Evolutionary conservation across 2,329 filamentous ascomycete genomes (phyloP).

Genomic region (Alternaria sp.): DNA sequence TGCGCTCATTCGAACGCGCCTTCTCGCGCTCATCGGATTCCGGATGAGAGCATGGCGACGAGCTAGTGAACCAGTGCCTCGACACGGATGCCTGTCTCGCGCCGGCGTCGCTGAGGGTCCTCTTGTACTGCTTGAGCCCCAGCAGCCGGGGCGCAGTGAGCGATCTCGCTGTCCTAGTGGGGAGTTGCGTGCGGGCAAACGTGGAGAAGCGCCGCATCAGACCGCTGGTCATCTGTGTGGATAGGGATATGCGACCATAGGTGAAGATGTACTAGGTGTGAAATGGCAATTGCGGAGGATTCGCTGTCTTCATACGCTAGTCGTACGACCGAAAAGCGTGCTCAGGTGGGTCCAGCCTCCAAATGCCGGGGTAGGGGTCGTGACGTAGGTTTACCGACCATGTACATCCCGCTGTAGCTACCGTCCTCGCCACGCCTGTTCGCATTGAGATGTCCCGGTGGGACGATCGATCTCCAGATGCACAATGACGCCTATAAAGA

Average conservation of each 20-base stretch:
- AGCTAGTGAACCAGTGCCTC: constrained; percentile 55
- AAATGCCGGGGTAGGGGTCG: constrained; percentile 14
- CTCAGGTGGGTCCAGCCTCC: constrained; percentile 11
- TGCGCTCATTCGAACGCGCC: constrained; percentile 64
- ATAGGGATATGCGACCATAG: constrained; percentile 41
- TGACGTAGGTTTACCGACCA: constrained; percentile 28
- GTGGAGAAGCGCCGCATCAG: constrained; percentile 56
- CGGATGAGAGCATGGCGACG: constrained; percentile 35
- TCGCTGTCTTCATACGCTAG: constrained; percentile 10
- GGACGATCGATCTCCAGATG: constrained; percentile 5
- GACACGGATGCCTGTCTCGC: constrained; percentile 42
- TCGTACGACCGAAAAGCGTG: constrained; percentile 8
- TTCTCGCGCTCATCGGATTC: constrained; percentile 47
- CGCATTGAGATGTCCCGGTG: constrained; percentile 16
- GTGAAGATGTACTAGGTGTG: constrained; percentile 10
- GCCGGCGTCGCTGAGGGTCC: constrained; percentile 41
- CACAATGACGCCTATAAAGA: constrained; percentile 20
- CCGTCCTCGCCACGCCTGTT: constrained; percentile 11
- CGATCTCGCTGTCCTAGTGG: constrained; percentile 23
- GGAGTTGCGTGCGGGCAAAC: constrained; percentile 47
- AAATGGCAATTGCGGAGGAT: constrained; percentile 5
- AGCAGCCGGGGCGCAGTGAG: constrained; percentile 37
- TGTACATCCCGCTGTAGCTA: constrained; percentile 1
- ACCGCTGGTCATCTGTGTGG: constrained; percentile 50
- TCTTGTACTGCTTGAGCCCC: constrained; percentile 42